These are phyloP conservation scores for Acer yangbiense DNA, from an alignment of 345 rosid species.

Conservation along the genomic window DNA sequence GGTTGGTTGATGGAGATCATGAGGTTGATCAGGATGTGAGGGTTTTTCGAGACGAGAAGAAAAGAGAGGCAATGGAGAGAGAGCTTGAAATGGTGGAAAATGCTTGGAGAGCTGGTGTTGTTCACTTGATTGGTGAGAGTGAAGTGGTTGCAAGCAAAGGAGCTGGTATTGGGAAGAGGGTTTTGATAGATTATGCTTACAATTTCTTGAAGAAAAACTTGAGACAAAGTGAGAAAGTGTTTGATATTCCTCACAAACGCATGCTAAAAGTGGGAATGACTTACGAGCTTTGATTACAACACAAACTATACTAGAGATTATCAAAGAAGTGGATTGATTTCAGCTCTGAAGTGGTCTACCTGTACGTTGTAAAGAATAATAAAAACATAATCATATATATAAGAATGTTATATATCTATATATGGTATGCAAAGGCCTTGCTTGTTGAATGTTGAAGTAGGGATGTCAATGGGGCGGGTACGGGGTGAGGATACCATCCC, in stretches of 20 bases:
- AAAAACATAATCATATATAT: neutral
- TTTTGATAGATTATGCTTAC: constrained; percentile 42
- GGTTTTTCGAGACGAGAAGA: neutral
- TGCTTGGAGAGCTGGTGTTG: constrained; percentile 42
- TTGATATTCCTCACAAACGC: constrained; percentile 46
- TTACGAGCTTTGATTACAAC: constrained; percentile 33
- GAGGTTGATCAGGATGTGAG: neutral
- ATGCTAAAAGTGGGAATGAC: constrained; percentile 69
- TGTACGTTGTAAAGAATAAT: neutral
- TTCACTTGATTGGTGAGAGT: constrained; percentile 54
- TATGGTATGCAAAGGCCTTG: too few relatives aligned
- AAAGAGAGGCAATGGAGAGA: constrained; percentile 19
- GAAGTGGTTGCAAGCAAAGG: constrained; percentile 44
- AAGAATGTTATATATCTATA: neutral
- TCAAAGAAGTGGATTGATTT: too few relatives aligned
- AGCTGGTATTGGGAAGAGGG: constrained; percentile 35
- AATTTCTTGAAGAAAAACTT: constrained; percentile 48
- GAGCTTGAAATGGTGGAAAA: constrained; percentile 39
- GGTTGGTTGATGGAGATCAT: neutral
- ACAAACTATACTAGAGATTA: too few relatives aligned
- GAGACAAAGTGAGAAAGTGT: constrained; percentile 42
- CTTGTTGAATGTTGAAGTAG: too few relatives aligned
- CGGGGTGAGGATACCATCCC: too few relatives aligned
- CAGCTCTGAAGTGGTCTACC: neutral
- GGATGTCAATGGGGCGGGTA: too few relatives aligned